phyloP scores from a whole-genome alignment of 768 basidiomycete genomes.

The Termitomyces sp. region DNA sequence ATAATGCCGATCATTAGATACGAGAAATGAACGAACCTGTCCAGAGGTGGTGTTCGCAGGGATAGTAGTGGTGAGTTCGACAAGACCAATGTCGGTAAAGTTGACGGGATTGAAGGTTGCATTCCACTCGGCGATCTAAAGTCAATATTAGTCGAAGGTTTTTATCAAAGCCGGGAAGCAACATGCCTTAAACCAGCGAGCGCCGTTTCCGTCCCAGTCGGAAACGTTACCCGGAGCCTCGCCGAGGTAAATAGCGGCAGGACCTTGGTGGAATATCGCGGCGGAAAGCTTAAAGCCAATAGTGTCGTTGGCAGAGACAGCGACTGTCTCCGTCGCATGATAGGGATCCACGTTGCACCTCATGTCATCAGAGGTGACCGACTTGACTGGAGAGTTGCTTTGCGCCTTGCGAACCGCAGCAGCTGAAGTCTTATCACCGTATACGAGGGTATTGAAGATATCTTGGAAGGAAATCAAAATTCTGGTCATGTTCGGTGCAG shows the following conservation, averaged over 20 bases:
- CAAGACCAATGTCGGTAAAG: constrained; percentile 19
- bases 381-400: constrained; percentile 34
- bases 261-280: constrained; percentile 33
- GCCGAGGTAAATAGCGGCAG: constrained; percentile 34
- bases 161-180: neutral
- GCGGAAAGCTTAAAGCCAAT: constrained; percentile 24
- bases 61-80: constrained; percentile 26
- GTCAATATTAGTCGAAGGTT: neutral
- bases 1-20: neutral
- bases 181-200: constrained; percentile 34
- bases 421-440: constrained; percentile 17
- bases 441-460: constrained; percentile 24
- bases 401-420: constrained; percentile 30
- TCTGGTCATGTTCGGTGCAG: neutral
- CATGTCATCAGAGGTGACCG: constrained; percentile 29
- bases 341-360: constrained; percentile 34
- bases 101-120: constrained; percentile 24
- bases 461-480: constrained; percentile 12
- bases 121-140: constrained; percentile 25
- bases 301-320: constrained; percentile 28
- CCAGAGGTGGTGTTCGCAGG: constrained; percentile 29
- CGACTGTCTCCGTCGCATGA: constrained; percentile 23
- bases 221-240: constrained; percentile 31
- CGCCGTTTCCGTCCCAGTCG: constrained; percentile 31
- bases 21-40: constrained; percentile 15